Base-by-base conservation (phyloP, 2,329 filamentous ascomycete genomes). In the Exserohilum rostratum region DNA sequence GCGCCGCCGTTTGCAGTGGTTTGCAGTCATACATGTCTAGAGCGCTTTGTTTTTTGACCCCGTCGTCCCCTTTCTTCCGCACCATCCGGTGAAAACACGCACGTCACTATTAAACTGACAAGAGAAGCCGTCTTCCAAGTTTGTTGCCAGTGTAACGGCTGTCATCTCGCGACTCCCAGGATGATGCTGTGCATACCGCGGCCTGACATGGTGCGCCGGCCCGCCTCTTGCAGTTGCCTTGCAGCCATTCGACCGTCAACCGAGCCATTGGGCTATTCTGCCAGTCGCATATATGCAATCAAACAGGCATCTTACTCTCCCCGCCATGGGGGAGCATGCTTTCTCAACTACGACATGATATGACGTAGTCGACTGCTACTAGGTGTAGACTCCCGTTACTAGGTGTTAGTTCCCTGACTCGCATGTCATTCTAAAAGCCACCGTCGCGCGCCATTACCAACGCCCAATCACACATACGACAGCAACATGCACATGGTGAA, bases 1-100 rank as follows among this genome's bases (percentile, higher is more conserved):
- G 29, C 29, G 50, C 50, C 17, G 29, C 12, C 27, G 42, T 45
- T 45, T 46, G 43, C 42, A 44, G 42, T 22, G 17, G 42, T 44
- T 44, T 44, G 42, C 43, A 50, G 45, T 35, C 30, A 38, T 53
- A n/a, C n/a, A 43, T 43, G 50, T 38, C 46, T 37, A 43, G n/a
- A 25, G 15, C 7, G 13, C 17, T 25, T 43, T 12, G 29, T 37
- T n/a, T 48, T 29, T 33, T 44, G 22, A 25, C 22, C 22, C 22
- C 22, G 7, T 25, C 22, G 22, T 25, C 22, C 22, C 22, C 38
- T 4, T 31, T 40, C 46, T 49, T 53, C 45, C 38, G 45, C 50
- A 33, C 7, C 45, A 31, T 50, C 50, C 50, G n/a, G n/a, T n/a
- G 45, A 22, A 34, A 10, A 44, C 20, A 11, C 31, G 30, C 30